These are phyloP conservation scores for Hyphodiscus sp. DNA, from an alignment of 2,329 filamentous ascomycete genomes.

Conservation along the genomic window DNA sequence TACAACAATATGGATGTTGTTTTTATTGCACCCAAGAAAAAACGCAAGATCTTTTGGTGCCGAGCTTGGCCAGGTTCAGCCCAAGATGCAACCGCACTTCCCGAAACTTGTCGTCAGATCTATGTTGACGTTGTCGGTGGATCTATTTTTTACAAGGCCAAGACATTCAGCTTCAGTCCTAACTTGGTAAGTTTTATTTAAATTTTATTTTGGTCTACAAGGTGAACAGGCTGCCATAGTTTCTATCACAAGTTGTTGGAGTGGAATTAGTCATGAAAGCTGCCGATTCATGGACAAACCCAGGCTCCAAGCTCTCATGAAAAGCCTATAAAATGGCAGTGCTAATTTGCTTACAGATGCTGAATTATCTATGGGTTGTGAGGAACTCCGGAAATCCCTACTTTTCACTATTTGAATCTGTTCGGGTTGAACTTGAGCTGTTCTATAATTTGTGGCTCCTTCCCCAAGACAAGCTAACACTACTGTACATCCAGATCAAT, in stretches of 20 bases:
- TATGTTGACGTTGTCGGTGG: conserved; percentile 13
- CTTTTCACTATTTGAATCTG: background rate
- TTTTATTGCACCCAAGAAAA: background rate
- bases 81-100: background rate
- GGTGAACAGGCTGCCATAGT: too few species aligned
- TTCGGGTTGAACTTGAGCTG: background rate
- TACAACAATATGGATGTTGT: background rate
- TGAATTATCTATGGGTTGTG: background rate
- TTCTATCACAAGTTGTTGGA: too few species aligned
- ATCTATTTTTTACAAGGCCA: conserved; percentile 5
- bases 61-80: background rate
- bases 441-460: too few species aligned
- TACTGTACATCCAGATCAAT: background rate
- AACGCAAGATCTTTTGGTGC: background rate
- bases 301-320: too few species aligned
- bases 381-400: background rate
- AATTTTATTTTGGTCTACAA: too few species aligned
- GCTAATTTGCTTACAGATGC: background rate
- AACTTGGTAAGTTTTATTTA: too few species aligned
- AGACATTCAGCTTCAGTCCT: conserved; percentile 1
- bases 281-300: too few species aligned
- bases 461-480: background rate
- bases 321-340: too few species aligned
- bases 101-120: conserved; percentile 6
- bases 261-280: too few species aligned